Conservation (phyloP, 2,329 filamentous ascomycete species). For the Alternaria postmessia region DNA sequence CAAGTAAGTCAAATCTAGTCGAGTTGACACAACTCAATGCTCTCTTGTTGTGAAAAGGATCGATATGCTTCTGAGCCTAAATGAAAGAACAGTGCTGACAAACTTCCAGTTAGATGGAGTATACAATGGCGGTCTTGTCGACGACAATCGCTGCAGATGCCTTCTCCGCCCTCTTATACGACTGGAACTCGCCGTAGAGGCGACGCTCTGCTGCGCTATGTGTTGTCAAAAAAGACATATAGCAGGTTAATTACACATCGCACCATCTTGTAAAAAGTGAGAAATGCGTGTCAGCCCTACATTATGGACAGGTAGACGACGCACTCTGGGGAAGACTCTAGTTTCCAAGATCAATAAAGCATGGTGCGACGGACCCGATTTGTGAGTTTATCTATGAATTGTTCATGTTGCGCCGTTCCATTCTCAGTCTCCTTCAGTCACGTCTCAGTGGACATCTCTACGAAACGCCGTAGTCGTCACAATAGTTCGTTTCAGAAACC, state of each 20-base stretch:
- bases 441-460: background rate
- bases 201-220: background rate
- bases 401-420: background rate
- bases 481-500: background rate
- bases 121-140: background rate
- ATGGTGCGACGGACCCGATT: background rate
- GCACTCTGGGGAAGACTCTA: no score
- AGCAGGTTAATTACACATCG: background rate
- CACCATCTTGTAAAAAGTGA: background rate
- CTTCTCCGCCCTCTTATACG: background rate
- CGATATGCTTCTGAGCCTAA: background rate
- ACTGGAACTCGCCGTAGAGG: background rate
- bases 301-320: background rate
- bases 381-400: background rate
- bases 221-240: background rate
- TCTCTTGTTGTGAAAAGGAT: background rate
- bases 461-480: background rate
- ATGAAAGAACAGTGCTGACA: background rate
- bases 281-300: background rate
- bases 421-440: background rate
- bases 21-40: no score
- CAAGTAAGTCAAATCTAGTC: no score
- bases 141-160: conserved; percentile 1
- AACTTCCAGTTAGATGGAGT: background rate
- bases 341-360: background rate